These are phyloP conservation scores for Penicillium lagena DNA, from an alignment of 495 filamentous ascomycete species.

Conservation along the genomic window DNA sequence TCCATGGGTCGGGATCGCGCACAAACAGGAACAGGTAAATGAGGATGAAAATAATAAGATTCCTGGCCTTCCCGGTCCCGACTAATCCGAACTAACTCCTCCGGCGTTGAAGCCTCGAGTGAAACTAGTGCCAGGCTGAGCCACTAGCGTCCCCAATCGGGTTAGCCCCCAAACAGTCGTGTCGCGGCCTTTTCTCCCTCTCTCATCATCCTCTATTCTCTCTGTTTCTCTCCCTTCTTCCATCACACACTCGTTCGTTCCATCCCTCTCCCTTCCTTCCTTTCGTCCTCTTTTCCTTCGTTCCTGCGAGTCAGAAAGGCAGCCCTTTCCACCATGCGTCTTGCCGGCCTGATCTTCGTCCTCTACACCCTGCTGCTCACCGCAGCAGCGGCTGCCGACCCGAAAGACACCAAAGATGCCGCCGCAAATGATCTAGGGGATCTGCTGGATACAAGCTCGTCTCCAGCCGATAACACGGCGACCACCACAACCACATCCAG, in stretches of 20 bases:
- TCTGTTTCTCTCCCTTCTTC: neutral
- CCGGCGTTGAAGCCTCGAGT: too few relatives aligned
- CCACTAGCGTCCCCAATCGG: too few relatives aligned
- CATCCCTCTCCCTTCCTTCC: constrained; percentile 5
- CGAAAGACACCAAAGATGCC: constrained; percentile 7
- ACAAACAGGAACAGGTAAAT: too few relatives aligned
- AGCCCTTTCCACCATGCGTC: constrained; percentile 28
- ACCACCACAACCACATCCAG: constrained; percentile 9
- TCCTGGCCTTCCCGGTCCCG: too few relatives aligned
- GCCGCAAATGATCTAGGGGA: too few relatives aligned
- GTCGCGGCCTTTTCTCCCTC: too few relatives aligned
- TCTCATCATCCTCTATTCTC: neutral
- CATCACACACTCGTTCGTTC: neutral
- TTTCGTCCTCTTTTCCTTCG: constrained; percentile 11
- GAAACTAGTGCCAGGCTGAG: too few relatives aligned
- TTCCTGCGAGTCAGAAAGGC: constrained; percentile 1
- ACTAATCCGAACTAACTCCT: too few relatives aligned
- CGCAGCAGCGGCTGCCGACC: constrained; percentile 22
- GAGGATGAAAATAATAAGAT: too few relatives aligned
- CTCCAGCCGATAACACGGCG: constrained; percentile 11
- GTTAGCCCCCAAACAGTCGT: too few relatives aligned
- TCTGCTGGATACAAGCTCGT: neutral
- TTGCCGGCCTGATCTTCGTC: constrained; percentile 28
- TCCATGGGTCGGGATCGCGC: too few relatives aligned
- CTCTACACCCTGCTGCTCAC: constrained; percentile 34